Base-by-base conservation (phyloP, 768 basidiomycete species). In the Candolleomyces aberdarensis region DNA sequence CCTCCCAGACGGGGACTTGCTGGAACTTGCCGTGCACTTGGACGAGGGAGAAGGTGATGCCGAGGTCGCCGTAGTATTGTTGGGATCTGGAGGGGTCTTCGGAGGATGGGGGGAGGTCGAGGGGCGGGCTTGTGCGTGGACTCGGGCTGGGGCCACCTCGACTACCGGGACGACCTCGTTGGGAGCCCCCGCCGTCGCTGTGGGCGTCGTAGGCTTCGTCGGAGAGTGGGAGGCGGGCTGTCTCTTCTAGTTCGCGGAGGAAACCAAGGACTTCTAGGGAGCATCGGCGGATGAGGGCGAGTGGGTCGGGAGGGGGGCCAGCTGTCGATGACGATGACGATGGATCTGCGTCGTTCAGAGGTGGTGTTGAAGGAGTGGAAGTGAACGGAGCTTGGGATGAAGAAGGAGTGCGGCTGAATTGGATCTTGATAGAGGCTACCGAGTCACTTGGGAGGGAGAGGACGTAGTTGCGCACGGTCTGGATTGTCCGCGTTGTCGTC, bases 201-300 rank as follows among this genome's bases (percentile, higher is more conserved):
- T 88, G 85, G 9, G 82, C 87, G 67, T 93, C 91, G 66, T 92
- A 93, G n/a, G 85, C 89, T 48, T 92, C 90, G 69, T 94, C 90
- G 17, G 81, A 84, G 7, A 92, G 77, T 5, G 92, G 89, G 3
- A 95, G 71, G 3, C 96, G 83, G 43, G 84, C 84, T 9, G 75
- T 74, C 69, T 95, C 93, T 70, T 98, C 96, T 19, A 98, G 74
- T 32, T 85, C 86, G 41, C 93, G 83, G 46, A 98, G 81, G 43
- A 85, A 79, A 5, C 88, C 81, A 32, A 98, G 83, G 0, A 97
- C 91, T 62, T 95, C 94, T 56, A 98, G 74, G 1, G 94, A 93
- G 0, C 87, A 83, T 55, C 83, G 84, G 22, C 96, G 82, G 57
- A 98, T 86, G 52, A 85, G 76, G 1, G 83, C 80, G 17, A 93